Percentiles rank a stretch among this genome's conserved stretches.
These are phyloP conservation scores for Kingdonia uniflora DNA, from an alignment of 164 flowering plant species.

Conservation along the genomic window DNA sequence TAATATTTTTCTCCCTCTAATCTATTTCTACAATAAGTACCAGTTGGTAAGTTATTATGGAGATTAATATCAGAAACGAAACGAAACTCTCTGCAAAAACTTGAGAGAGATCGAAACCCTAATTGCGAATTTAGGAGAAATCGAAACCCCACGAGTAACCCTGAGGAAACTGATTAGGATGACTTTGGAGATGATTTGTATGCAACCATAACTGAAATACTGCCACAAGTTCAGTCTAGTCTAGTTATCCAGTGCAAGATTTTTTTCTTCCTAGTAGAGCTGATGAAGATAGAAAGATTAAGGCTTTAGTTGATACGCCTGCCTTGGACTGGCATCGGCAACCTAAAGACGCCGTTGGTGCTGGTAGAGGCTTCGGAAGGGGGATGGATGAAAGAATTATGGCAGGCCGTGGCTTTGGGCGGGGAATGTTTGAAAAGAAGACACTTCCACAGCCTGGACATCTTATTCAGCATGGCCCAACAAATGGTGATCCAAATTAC, in stretches of 20 bases:
- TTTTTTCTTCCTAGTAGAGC: slow-evolving; percentile 48
- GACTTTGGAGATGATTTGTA: slow-evolving; percentile 91
- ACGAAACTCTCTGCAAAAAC: too few relatives aligned
- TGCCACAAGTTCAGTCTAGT: slow-evolving; percentile 32
- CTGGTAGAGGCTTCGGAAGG: slow-evolving; percentile 87
- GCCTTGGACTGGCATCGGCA: slow-evolving; percentile 91
- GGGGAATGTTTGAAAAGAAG: slow-evolving; percentile 39
- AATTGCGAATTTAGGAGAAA: too few relatives aligned
- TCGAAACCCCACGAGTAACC: too few relatives aligned
- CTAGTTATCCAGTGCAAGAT: slow-evolving; percentile 42
- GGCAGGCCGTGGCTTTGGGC: slow-evolving; percentile 79
- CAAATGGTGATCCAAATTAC: slow-evolving; percentile 90
- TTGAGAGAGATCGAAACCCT: too few relatives aligned
- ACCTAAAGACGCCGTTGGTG: slow-evolving; percentile 52
- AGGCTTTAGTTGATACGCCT: slow-evolving; percentile 79
- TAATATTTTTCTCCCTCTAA: too few relatives aligned
- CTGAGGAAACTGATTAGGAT: slow-evolving; percentile 81
- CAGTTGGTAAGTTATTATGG: too few relatives aligned
- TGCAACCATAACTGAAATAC: slow-evolving; percentile 63
- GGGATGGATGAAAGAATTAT: slow-evolving; percentile 66
- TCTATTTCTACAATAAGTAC: too few relatives aligned
- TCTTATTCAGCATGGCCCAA: slow-evolving; percentile 95
- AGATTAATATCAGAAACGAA: too few relatives aligned
- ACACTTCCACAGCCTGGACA: slow-evolving; percentile 91
- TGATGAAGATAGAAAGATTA: slow-evolving; percentile 88